Conservation (phyloP, 495 filamentous ascomycete genomes). For the Penicillium cataractarum region DNA sequence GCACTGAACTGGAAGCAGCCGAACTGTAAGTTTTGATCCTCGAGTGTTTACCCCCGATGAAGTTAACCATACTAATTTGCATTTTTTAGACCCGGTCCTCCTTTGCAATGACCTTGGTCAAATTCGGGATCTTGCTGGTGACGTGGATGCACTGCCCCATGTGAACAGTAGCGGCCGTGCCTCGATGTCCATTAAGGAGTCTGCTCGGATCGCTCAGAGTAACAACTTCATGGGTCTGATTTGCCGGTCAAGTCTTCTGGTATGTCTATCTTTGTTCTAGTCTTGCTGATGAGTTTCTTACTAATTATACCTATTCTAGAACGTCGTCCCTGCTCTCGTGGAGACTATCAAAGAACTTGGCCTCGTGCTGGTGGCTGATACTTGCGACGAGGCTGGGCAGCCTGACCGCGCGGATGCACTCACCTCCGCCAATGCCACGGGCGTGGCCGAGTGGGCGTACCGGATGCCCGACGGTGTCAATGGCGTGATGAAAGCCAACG, state of each 20-base stretch:
- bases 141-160: conserved; percentile 43
- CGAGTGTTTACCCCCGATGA: background rate
- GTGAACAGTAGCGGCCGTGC: conserved; percentile 67
- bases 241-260: conserved; percentile 82
- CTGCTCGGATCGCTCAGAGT: conserved; percentile 86
- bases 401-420: conserved; percentile 48
- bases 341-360: conserved; percentile 93
- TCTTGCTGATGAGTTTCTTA: background rate
- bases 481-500: conserved; percentile 81
- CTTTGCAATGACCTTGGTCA: conserved; percentile 88
- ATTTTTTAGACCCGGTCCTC: conserved; percentile 77
- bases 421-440: conserved; percentile 47
- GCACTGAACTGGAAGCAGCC: conserved; percentile 99
- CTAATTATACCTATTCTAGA: conserved; percentile 54
- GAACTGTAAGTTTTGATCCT: conserved; percentile 66
- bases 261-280: conserved; percentile 46
- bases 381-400: conserved; percentile 56
- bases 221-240: conserved; percentile 99
- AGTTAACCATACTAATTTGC: background rate
- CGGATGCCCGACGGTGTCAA: conserved; percentile 73
- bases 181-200: conserved; percentile 88
- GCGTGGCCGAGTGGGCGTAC: conserved; percentile 47
- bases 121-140: conserved; percentile 50
- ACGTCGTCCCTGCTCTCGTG: conserved; percentile 88
- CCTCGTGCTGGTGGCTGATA: conserved; percentile 89